Conservation (phyloP, 768 basidiomycete genomes). For the Serendipita indica region DNA sequence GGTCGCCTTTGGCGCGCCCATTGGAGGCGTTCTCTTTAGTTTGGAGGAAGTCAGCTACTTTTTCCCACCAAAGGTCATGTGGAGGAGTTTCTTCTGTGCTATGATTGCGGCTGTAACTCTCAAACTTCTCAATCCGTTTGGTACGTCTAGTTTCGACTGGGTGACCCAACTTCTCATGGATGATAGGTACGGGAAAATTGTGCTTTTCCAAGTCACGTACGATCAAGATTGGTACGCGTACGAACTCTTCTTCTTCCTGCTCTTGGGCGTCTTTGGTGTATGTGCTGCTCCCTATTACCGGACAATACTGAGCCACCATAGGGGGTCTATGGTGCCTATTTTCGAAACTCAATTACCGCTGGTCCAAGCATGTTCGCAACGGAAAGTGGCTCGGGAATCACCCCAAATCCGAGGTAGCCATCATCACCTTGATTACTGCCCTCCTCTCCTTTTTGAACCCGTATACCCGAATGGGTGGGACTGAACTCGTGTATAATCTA, state of each 20-base stretch:
- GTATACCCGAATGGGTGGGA: conserved; percentile 85
- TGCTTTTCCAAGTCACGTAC: conserved; percentile 83
- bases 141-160: neutral
- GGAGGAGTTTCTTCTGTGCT: conserved; percentile 29
- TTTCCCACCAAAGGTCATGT: conserved; percentile 72
- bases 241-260: conserved; percentile 70
- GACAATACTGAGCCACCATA: conserved; percentile 21
- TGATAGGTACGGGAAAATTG: conserved; percentile 69
- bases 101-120: conserved; percentile 24
- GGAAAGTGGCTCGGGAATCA: conserved; percentile 67
- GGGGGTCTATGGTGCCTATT: conserved; percentile 94
- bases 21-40: conserved; percentile 84
- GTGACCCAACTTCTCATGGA: neutral
- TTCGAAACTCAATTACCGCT: conserved; percentile 79
- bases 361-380: conserved; percentile 71
- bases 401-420: conserved; percentile 66
- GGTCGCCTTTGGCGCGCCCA: conserved; percentile 92
- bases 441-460: conserved; percentile 73
- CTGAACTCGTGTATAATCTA: conserved; percentile 84
- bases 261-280: conserved; percentile 84
- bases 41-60: conserved; percentile 88
- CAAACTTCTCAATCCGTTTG: conserved; percentile 66
- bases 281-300: conserved; percentile 15
- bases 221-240: conserved; percentile 89
- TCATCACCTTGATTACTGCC: conserved; percentile 69